Percentiles rank a stretch among this genome's conserved stretches.
phyloP scores from a whole-genome alignment of 2,329 filamentous ascomycete species.

The Cercospora citrullina region DNA sequence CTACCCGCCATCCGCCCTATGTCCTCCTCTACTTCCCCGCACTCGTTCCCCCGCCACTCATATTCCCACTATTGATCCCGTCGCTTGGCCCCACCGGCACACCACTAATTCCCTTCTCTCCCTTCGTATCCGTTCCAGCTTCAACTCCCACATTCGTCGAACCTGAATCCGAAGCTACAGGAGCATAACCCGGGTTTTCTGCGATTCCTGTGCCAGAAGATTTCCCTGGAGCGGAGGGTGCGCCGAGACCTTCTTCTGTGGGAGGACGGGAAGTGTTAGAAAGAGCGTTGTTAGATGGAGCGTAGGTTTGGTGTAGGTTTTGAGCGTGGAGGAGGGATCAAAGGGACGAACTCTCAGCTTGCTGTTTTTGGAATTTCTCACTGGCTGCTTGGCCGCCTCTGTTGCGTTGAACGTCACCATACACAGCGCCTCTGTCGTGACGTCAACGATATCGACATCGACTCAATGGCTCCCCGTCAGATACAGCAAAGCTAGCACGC shows the following conservation, averaged over 20 bases:
- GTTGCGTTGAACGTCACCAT: not conserved
- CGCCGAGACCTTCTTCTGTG: slow-evolving; percentile 36
- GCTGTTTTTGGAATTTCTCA: slow-evolving; percentile 40
- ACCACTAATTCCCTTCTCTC: slow-evolving; percentile 40
- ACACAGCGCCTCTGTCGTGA: not conserved
- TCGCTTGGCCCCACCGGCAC: slow-evolving; percentile 32
- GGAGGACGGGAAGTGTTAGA: too few species aligned
- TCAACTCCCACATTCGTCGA: slow-evolving; percentile 37
- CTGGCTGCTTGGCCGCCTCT: slow-evolving; percentile 37
- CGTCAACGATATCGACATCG: slow-evolving; percentile 9
- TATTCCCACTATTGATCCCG: slow-evolving; percentile 27
- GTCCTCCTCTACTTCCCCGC: not conserved
- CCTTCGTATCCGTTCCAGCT: slow-evolving; percentile 35
- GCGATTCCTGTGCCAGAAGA: slow-evolving; percentile 28
- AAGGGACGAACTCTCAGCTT: slow-evolving; percentile 34
- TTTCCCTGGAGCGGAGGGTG: slow-evolving; percentile 37
- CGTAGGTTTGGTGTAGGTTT: not conserved
- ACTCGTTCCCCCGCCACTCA: slow-evolving; percentile 24
- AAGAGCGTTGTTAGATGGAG: too few species aligned
- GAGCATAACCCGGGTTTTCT: slow-evolving; percentile 34
- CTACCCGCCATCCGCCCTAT: not conserved
- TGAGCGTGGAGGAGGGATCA: not conserved
- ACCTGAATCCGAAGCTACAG: slow-evolving; percentile 40
- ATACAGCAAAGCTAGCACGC: not conserved
- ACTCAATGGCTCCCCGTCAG: not conserved